A percentile compares a stretch with the other conserved stretches of the same genome.
These are phyloP conservation scores for Triticum dicoccoides DNA, from an alignment of 176 grass and related monocot genomes.

Conservation along the genomic window DNA sequence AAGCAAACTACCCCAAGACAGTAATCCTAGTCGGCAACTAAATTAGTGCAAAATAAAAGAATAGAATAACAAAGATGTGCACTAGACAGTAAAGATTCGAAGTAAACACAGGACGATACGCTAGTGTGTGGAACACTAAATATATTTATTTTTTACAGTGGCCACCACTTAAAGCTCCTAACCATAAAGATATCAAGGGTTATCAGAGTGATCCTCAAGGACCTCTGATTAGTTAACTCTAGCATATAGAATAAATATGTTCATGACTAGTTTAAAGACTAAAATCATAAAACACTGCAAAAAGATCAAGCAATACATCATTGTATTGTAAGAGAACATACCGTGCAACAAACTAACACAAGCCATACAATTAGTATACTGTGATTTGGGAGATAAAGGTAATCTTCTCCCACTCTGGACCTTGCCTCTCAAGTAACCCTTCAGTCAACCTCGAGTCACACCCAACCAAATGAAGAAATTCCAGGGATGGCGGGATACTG, in stretches of 20 bases:
- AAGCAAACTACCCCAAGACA: not conserved
- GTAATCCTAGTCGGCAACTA: not conserved
- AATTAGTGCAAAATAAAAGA: conserved; percentile 1
- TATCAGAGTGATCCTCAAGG: not conserved
- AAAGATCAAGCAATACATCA: not conserved
- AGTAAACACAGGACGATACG: not conserved
- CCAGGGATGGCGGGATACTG: conserved; percentile 13
- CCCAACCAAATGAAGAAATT: conserved; percentile 31
- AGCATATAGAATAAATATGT: conserved; percentile 5
- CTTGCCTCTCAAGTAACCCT: conserved; percentile 10
- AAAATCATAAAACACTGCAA: not conserved
- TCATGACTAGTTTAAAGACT: not conserved
- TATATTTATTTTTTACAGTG: not conserved
- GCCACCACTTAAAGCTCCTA: not conserved
- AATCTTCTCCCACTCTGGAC: conserved; percentile 41
- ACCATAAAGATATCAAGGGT: not conserved
- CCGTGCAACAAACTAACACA: not conserved
- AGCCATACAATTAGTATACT: not conserved
- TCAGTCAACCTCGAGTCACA: conserved; percentile 23
- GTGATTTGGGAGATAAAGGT: conserved; percentile 7
- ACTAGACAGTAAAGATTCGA: not conserved
- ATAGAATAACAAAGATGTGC: not conserved
- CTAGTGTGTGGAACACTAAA: not conserved
- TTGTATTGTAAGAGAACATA: not conserved
- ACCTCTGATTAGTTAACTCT: not conserved